Percentiles rank a stretch among this genome's conserved stretches.
phyloP scores from a whole-genome alignment of 805 yeast genomes.

The Cyberlindnera xishuangbannaensis region DNA sequence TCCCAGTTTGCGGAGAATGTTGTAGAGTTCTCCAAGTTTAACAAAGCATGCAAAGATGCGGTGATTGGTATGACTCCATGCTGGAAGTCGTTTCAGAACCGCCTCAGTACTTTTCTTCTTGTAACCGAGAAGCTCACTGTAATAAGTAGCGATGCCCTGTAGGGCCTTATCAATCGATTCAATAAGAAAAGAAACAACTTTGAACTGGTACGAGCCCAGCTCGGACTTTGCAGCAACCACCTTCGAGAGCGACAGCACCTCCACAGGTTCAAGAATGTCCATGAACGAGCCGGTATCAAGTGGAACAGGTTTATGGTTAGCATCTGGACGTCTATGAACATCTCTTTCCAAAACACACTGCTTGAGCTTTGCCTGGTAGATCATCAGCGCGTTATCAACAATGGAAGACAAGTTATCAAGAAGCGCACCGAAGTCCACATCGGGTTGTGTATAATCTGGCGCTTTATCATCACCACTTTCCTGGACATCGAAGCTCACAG shows the following conservation, averaged over 20 bases:
- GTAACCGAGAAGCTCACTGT: conserved; percentile 24
- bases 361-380: conserved; percentile 27
- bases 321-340: conserved; percentile 26
- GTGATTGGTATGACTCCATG: conserved; percentile 39
- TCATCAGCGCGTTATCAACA: conserved; percentile 23
- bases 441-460: conserved; percentile 2
- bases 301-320: conserved; percentile 24
- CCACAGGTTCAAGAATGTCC: conserved; percentile 29
- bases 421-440: conserved; percentile 6
- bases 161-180: conserved; percentile 23
- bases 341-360: conserved; percentile 28
- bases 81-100: conserved; percentile 28
- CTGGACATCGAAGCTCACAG: conserved; percentile 20
- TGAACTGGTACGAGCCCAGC: conserved; percentile 22
- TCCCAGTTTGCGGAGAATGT: conserved; percentile 35
- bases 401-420: conserved; percentile 14
- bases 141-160: conserved; percentile 16
- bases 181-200: conserved; percentile 24
- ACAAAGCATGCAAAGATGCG: conserved; percentile 34
- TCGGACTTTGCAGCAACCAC: conserved; percentile 26
- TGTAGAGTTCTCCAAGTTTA: conserved; percentile 38
- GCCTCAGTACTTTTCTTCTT: conserved; percentile 18
- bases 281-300: conserved; percentile 26
- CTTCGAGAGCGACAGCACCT: conserved; percentile 30
- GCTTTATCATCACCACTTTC: conserved; percentile 10